Base-by-base conservation (phyloP, 768 basidiomycete species). In the Termitomyces sp. region DNA sequence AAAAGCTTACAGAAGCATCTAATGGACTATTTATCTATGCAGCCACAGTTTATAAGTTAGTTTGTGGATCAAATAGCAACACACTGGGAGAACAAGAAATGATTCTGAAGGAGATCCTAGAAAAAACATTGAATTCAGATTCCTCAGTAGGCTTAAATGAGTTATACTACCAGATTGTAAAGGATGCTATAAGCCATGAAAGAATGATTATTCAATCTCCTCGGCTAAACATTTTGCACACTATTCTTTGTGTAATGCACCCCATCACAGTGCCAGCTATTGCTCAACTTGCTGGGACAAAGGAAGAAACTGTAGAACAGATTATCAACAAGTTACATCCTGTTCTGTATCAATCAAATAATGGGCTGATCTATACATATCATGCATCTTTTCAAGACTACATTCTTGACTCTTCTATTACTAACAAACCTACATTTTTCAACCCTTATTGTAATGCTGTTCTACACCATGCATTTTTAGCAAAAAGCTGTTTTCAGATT, bases 161-260 rank as follows among this genome's bases (percentile, higher is more conserved):
- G 26, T 20, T 56, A 26, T 56, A 56, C 8, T 22, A 14, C 22
- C 9, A 49, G 7, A 56, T 56, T 49, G 47, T 56, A 4, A 41
- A 27, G 13, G 39, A 42, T 48, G 55, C 37, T 49, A 18, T 56
- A 24, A 49, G 27, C 18, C 29, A 41, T 32, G 4, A 48, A 14
- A 5, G 8, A 5, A 7, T 32, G 9, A 16, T 5, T 4, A 29
- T 56, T 49, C 37, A 49, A 27, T 22, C 36, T 29, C 22, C 46
- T 47, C 44, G 36, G 5, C 54, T 55, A 12, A 18, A 48, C 6
- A 18, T 46, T 49, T 29, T 55, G 18, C 43, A 49, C 36, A 49
- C 44, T 16, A 55, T 55, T 55, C 31, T 55, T 27, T 55, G 54
- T 55, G 54, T 44, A 46, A 37, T 29, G 18, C 34, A 55, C 18